Evolutionary conservation across 108 stramenopile genomes (phyloP).

Genomic region (Nitzschia palea): DNA sequence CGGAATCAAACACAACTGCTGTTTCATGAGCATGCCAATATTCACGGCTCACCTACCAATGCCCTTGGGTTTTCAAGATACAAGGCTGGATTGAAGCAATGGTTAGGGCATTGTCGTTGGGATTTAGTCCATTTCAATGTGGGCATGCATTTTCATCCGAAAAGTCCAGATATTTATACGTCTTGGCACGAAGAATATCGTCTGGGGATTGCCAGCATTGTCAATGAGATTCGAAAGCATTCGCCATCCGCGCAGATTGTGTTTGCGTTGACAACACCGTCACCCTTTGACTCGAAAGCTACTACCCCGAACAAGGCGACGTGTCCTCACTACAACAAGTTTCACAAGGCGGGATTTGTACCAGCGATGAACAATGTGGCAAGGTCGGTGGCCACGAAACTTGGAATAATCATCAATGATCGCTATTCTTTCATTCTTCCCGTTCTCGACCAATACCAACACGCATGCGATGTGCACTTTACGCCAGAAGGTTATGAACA

Average conservation of each 20-base stretch:
- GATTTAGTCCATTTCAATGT: neutral
- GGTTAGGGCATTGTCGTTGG: neutral
- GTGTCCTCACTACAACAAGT: neutral
- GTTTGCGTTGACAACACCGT: neutral
- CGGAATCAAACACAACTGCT: too few relatives aligned
- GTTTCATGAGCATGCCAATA: too few relatives aligned
- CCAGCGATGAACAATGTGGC: neutral
- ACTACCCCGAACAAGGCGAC: neutral
- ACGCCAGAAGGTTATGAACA: neutral
- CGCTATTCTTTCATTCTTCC: neutral
- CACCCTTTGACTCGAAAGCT: neutral
- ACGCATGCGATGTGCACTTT: neutral
- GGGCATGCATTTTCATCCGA: neutral
- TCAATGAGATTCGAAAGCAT: too few relatives aligned
- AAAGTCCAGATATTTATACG: too few relatives aligned
- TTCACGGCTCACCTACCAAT: neutral
- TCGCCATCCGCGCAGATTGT: neutral
- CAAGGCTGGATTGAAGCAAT: neutral
- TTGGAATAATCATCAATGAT: neutral
- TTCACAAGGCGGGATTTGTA: neutral
- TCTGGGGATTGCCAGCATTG: too few relatives aligned
- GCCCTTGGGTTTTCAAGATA: neutral
- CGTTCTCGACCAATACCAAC: neutral
- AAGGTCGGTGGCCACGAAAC: neutral
- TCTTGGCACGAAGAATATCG: too few relatives aligned